Percentiles rank a stretch among this genome's conserved stretches.
These are phyloP conservation scores for Rhizopus arrhizus DNA, from an alignment of 371 early-diverging fungal species.

Conservation along the genomic window DNA sequence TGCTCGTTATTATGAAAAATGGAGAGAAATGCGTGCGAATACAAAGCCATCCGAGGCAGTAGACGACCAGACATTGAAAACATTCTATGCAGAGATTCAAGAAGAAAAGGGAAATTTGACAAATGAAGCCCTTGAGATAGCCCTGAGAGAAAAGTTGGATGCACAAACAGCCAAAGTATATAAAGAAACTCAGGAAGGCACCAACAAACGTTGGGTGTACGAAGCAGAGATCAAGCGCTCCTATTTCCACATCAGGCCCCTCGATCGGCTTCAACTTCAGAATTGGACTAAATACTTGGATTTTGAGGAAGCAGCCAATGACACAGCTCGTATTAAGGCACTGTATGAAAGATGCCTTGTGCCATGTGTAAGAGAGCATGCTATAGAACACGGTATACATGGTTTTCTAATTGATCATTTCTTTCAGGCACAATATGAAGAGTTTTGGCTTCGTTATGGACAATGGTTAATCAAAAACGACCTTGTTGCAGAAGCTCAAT, in stretches of 20 bases:
- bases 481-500: constrained; percentile 33
- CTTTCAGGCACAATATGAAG: constrained; percentile 66
- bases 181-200: constrained; percentile 62
- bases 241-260: constrained; percentile 76
- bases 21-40: constrained; percentile 49
- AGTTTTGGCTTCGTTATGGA: constrained; percentile 69
- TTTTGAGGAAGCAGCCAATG: constrained; percentile 65
- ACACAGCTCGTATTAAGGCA: constrained; percentile 54
- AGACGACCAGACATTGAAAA: constrained; percentile 40
- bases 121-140: constrained; percentile 50
- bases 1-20: constrained; percentile 73
- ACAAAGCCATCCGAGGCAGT: constrained; percentile 56
- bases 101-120: constrained; percentile 28
- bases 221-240: constrained; percentile 69
- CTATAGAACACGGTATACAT: neutral
- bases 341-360: constrained; percentile 76
- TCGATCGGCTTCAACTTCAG: constrained; percentile 64
- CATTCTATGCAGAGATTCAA: constrained; percentile 43
- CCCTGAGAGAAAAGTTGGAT: constrained; percentile 58
- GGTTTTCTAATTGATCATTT: neutral
- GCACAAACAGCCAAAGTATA: constrained; percentile 53
- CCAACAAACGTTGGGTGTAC: constrained; percentile 55
- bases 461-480: constrained; percentile 40
- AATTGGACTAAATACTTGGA: constrained; percentile 74
- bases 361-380: constrained; percentile 57